phyloP scores from a whole-genome alignment of 345 rosid genomes.

The Theobroma cacao region DNA sequence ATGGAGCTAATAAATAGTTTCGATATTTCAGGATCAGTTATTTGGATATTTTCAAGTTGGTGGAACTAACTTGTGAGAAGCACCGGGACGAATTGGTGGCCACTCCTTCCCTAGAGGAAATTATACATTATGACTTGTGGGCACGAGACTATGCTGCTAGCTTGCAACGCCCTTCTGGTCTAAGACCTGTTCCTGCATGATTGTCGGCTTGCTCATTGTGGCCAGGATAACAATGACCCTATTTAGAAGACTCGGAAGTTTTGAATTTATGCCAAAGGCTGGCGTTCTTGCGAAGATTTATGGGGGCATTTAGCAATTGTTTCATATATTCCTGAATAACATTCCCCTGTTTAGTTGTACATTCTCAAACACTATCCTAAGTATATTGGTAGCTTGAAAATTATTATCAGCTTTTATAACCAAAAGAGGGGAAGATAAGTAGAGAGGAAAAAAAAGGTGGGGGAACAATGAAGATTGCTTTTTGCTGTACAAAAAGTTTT shows the following conservation, averaged over 20 bases:
- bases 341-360: too few relatives aligned
- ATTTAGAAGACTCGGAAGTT: not conserved
- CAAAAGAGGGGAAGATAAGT: too few relatives aligned
- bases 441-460: too few relatives aligned
- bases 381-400: too few relatives aligned
- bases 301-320: slow-evolving; percentile 2
- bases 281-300: not conserved
- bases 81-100: slow-evolving; percentile 68
- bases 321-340: not conserved
- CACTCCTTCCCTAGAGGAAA: slow-evolving; percentile 82
- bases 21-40: slow-evolving; percentile 63
- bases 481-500: too few relatives aligned
- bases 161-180: slow-evolving; percentile 43
- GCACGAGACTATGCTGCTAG: slow-evolving; percentile 71
- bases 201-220: not conserved
- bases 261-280: slow-evolving; percentile 3
- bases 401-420: too few relatives aligned
- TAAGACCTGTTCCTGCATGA: slow-evolving; percentile 37
- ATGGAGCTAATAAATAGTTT: slow-evolving; percentile 2
- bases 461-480: too few relatives aligned
- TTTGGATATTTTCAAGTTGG: slow-evolving; percentile 88
- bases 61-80: slow-evolving; percentile 77
- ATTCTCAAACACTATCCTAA: too few relatives aligned
- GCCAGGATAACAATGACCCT: not conserved
- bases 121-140: slow-evolving; percentile 86